Evolutionary conservation across 768 basidiomycete genomes (phyloP).

Genomic region (Leccinum obscurum): DNA sequence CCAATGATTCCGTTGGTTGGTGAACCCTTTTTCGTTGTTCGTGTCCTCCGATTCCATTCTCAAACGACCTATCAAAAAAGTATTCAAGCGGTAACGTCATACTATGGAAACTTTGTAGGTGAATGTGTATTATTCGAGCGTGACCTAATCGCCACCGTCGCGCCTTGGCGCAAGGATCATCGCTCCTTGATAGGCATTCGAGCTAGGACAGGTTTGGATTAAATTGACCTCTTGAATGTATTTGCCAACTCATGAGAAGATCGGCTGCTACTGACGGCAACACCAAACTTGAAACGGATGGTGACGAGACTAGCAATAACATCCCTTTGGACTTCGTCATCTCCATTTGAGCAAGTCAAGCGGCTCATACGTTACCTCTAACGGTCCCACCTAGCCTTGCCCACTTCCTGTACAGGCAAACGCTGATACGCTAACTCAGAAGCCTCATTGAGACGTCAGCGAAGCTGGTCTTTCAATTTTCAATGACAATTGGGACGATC

Average conservation of each 20-base stretch:
- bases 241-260: slow-evolving; percentile 1
- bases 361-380: too few relatives aligned
- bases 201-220: neutral
- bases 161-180: neutral
- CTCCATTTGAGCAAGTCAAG: too few relatives aligned
- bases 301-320: too few relatives aligned
- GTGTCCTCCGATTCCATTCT: neutral
- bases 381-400: too few relatives aligned
- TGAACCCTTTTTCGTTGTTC: neutral
- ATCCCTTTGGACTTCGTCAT: too few relatives aligned
- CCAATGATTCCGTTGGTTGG: neutral
- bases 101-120: neutral
- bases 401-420: too few relatives aligned
- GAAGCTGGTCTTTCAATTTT: too few relatives aligned
- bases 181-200: neutral
- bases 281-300: too few relatives aligned
- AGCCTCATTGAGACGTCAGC: too few relatives aligned
- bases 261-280: neutral
- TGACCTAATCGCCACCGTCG: neutral
- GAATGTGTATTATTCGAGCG: neutral
- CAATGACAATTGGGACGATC: too few relatives aligned
- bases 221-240: neutral
- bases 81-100: neutral
- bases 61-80: neutral
- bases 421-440: too few relatives aligned